Conservation (phyloP, 371 early-diverging fungal genomes). For the Conidiobolus coronatus region DNA sequence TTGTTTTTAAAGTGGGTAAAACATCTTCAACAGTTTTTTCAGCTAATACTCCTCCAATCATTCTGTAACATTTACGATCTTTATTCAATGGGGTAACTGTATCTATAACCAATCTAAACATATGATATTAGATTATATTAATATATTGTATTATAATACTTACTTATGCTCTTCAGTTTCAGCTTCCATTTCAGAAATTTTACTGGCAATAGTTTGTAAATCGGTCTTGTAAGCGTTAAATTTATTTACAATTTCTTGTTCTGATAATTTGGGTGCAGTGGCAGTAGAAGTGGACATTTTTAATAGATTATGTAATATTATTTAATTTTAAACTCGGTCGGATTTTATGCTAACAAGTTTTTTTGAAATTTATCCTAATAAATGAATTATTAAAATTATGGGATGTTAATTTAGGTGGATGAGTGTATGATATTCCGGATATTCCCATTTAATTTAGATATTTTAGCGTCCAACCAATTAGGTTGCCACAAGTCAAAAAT, state of each 20-base stretch:
- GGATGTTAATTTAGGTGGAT: too few species aligned
- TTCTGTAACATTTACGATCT: constrained; percentile 75
- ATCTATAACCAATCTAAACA: constrained; percentile 64
- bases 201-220: constrained; percentile 57
- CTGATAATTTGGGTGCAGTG: constrained; percentile 8
- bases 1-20: constrained; percentile 65
- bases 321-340: too few species aligned
- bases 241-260: constrained; percentile 37
- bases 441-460: too few species aligned
- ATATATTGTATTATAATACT: constrained; percentile 1
- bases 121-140: not conserved
- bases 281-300: too few species aligned
- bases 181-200: constrained; percentile 82
- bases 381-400: too few species aligned
- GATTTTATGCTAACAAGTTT: too few species aligned
- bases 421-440: too few species aligned
- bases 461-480: too few species aligned
- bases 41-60: constrained; percentile 81
- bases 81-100: constrained; percentile 60
- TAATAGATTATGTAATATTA: too few species aligned
- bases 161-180: constrained; percentile 90
- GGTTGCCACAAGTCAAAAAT: too few species aligned
- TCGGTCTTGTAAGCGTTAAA: constrained; percentile 72
- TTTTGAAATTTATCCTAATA: too few species aligned
- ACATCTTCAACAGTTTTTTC: constrained; percentile 84